phyloP scores from a whole-genome alignment of 352 stramenopile genomes.

The Phytophthora cajani region DNA sequence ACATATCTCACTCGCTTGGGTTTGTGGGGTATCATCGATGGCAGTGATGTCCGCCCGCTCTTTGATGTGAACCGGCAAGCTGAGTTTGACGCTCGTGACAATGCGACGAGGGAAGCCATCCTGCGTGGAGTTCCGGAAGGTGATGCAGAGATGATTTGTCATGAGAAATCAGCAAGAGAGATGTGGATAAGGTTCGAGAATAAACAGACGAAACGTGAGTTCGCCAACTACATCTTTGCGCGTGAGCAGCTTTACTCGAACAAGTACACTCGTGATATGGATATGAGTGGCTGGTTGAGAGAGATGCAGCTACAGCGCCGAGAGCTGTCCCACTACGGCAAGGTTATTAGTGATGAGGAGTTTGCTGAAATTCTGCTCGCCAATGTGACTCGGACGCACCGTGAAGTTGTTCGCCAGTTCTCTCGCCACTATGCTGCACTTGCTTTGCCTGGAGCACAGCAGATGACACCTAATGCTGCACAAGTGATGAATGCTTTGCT shows the following conservation, averaged over 20 bases:
- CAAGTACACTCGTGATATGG: too few relatives aligned
- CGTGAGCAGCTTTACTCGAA: not conserved
- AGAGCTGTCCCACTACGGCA: too few relatives aligned
- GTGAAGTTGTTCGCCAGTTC: not conserved
- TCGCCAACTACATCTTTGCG: slow-evolving; percentile 15
- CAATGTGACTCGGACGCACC: not conserved
- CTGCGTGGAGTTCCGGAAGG: not conserved
- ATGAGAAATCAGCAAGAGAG: not conserved
- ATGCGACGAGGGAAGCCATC: too few relatives aligned
- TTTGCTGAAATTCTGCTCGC: not conserved
- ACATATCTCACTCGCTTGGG: too few relatives aligned
- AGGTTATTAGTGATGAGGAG: too few relatives aligned
- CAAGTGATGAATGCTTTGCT: not conserved
- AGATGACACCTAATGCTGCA: not conserved
- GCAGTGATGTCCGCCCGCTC: too few relatives aligned
- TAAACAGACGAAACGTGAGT: slow-evolving; percentile 20
- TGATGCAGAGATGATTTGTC: slow-evolving; percentile 25
- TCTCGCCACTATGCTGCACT: not conserved
- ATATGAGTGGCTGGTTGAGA: too few relatives aligned
- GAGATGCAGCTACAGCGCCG: too few relatives aligned
- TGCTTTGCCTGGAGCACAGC: slow-evolving; percentile 2
- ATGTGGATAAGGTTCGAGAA: slow-evolving; percentile 14
- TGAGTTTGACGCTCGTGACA: too few relatives aligned
- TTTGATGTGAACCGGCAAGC: too few relatives aligned
- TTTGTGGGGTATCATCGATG: too few relatives aligned